Evolutionary conservation across 1,284 basidiomycete species (phyloP).

Genomic region (Porphyrellus sp.): DNA sequence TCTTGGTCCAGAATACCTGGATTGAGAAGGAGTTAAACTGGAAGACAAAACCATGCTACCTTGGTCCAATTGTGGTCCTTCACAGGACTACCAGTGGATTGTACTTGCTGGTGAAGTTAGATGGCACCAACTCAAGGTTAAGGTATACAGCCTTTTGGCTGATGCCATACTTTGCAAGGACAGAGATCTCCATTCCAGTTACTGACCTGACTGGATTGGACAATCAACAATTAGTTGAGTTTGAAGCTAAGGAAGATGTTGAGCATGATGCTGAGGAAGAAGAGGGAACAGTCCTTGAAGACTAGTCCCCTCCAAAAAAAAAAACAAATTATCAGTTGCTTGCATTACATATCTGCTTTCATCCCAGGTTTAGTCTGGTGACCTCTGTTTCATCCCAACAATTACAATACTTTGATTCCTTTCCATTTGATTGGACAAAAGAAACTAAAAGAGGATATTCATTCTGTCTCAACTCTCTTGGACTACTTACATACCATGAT

Average conservation of each 20-base stretch:
- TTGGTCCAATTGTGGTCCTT: too few relatives aligned
- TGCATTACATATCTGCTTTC: neutral
- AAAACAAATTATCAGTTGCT: neutral
- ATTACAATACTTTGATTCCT: too few relatives aligned
- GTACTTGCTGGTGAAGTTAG: neutral
- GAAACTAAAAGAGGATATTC: too few relatives aligned
- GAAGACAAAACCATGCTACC: too few relatives aligned
- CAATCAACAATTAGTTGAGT: neutral
- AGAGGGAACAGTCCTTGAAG: neutral
- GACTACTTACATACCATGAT: too few relatives aligned
- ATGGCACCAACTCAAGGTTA: too few relatives aligned
- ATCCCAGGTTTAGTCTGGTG: too few relatives aligned
- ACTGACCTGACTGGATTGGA: neutral
- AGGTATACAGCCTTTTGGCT: neutral
- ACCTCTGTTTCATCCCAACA: too few relatives aligned
- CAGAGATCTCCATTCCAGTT: neutral
- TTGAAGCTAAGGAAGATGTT: neutral
- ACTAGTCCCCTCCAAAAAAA: neutral
- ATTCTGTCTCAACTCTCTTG: too few relatives aligned
- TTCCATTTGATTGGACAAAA: too few relatives aligned
- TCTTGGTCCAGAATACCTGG: too few relatives aligned
- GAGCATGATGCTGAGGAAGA: neutral
- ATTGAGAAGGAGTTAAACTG: too few relatives aligned
- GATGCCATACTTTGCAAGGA: neutral
- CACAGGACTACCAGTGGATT: neutral